These are phyloP conservation scores for Quercus rubra DNA, from an alignment of 306 rosid genomes.

Conservation along the genomic window DNA sequence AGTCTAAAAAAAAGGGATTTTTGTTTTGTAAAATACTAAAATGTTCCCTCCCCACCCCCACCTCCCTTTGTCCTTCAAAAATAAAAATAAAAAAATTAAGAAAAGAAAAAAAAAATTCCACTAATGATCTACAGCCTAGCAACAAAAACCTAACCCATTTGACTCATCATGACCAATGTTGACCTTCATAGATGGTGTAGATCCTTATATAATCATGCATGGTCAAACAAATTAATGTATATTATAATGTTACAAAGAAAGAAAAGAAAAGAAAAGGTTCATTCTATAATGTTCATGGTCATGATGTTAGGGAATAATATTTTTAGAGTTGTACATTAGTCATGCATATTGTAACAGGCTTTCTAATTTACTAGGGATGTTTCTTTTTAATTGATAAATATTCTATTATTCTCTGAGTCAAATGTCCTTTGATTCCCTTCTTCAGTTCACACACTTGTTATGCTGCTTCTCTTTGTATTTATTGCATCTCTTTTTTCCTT, in stretches of 20 bases:
- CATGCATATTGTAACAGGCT: constrained; percentile 51
- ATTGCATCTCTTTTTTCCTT: not conserved
- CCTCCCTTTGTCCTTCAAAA: constrained; percentile 1
- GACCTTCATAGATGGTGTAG: constrained; percentile 9
- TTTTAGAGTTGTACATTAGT: constrained; percentile 30
- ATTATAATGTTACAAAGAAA: not conserved
- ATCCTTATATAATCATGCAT: not conserved
- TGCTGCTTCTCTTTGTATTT: not conserved
- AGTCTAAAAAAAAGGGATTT: constrained; percentile 17
- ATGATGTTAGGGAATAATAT: constrained; percentile 24
- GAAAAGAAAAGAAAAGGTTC: no score
- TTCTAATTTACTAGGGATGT: constrained; percentile 40
- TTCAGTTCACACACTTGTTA: constrained; percentile 26
- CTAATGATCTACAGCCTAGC: constrained; percentile 4
- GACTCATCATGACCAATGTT: constrained; percentile 20
- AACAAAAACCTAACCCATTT: constrained; percentile 39
- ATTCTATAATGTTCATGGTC: not conserved
- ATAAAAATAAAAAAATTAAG: not conserved
- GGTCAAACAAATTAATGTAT: constrained; percentile 3
- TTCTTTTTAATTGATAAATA: constrained; percentile 45
- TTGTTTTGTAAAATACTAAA: constrained; percentile 23
- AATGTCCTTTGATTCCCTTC: constrained; percentile 53
- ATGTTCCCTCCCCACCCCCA: not conserved
- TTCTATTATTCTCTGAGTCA: constrained; percentile 52
- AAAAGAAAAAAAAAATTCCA: not conserved